Evolutionary conservation across 208 protist genomes (phyloP).

Genomic region (Acanthamoeba culbertsoni): DNA sequence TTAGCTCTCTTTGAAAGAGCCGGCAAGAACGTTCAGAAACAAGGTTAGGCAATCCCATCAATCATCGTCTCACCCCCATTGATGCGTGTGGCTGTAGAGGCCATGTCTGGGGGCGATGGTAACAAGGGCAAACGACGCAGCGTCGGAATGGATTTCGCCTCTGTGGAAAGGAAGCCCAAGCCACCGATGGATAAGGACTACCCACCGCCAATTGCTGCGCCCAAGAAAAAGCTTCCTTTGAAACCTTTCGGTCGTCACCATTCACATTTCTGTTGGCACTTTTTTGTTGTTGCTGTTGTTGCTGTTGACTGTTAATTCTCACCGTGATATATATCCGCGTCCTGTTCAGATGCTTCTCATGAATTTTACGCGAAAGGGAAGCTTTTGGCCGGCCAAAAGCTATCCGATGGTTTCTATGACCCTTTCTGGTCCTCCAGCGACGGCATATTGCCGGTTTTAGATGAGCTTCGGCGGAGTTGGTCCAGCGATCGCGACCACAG

Average conservation of each 20-base stretch:
- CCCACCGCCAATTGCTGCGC: background rate
- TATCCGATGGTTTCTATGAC: constrained; percentile 15
- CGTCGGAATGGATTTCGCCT: constrained; percentile 40
- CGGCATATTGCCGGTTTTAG: background rate
- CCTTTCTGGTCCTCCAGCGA: background rate
- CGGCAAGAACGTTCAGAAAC: background rate
- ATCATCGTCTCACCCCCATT: background rate
- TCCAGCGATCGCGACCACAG: background rate
- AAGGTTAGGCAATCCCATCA: background rate
- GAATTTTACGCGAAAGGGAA: background rate
- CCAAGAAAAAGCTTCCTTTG: background rate
- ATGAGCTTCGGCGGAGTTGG: background rate
- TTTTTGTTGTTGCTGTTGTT: background rate
- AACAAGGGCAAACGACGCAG: background rate
- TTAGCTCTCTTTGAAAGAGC: constrained; percentile 7
- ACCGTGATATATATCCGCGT: too few relatives aligned
- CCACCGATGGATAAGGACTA: background rate
- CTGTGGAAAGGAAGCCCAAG: background rate
- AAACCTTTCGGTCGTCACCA: background rate
- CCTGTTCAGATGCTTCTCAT: background rate
- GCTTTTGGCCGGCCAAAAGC: background rate
- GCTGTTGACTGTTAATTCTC: too few relatives aligned
- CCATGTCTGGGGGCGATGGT: background rate
- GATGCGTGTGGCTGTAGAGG: background rate
- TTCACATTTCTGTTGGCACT: background rate